phyloP scores from a whole-genome alignment of 345 rosid species.

The Litchi chinensis region DNA sequence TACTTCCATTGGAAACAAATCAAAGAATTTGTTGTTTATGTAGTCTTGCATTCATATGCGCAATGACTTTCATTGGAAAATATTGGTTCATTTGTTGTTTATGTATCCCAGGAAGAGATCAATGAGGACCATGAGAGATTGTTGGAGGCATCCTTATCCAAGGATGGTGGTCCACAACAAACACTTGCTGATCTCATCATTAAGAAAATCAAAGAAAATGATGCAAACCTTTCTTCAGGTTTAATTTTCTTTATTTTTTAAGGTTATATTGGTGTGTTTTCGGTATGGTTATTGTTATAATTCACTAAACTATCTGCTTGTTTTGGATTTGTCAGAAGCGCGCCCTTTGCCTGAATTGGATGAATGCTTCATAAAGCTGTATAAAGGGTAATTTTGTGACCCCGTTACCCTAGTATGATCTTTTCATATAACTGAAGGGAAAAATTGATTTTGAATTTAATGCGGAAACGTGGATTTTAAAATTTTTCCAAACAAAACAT shows the following conservation, averaged over 20 bases:
- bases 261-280: not conserved
- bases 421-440: too few species aligned
- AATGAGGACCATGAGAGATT: constrained; percentile 81
- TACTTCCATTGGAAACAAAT: not conserved
- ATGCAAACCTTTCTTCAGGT: constrained; percentile 70
- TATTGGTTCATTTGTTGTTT: not conserved
- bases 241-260: not conserved
- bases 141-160: constrained; percentile 73
- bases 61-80: not conserved
- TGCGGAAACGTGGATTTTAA: too few species aligned
- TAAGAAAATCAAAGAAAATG: constrained; percentile 61
- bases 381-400: constrained; percentile 57
- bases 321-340: constrained; percentile 47
- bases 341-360: constrained; percentile 74
- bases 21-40: not conserved
- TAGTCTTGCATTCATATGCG: not conserved
- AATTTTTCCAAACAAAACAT: too few species aligned
- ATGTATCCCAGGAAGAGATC: constrained; percentile 59
- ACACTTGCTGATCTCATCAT: constrained; percentile 83
- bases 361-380: constrained; percentile 58
- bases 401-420: not conserved
- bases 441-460: too few species aligned
- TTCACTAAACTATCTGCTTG: not conserved
- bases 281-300: not conserved
- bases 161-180: constrained; percentile 63